A percentile compares a stretch with the other conserved stretches of the same genome.
These are phyloP conservation scores for Salix viminalis DNA, from an alignment of 345 rosid species.

Conservation along the genomic window DNA sequence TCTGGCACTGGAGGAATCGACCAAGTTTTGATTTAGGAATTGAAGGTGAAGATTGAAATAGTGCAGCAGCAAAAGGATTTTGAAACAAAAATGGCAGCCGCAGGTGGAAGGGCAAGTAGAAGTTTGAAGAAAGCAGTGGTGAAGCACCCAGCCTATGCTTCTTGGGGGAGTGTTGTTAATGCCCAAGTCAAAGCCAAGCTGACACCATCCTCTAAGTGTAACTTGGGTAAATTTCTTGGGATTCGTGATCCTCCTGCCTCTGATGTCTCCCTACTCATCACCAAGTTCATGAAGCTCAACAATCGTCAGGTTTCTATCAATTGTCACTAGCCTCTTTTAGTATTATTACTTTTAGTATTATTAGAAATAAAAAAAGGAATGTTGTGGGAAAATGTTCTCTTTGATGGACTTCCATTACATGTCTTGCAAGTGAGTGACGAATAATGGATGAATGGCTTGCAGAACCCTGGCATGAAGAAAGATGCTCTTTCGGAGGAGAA, in stretches of 20 bases:
- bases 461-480: constrained; percentile 40
- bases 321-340: not conserved
- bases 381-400: not conserved
- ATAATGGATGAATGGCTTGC: not conserved
- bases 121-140: not conserved
- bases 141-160: constrained; percentile 9
- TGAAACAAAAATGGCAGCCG: not conserved
- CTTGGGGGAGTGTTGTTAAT: constrained; percentile 21
- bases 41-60: not conserved
- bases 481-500: constrained; percentile 30
- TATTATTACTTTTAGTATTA: not conserved
- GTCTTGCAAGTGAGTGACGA: not conserved
- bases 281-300: constrained; percentile 51
- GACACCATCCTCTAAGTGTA: constrained; percentile 27
- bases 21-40: not conserved
- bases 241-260: constrained; percentile 32
- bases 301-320: constrained; percentile 30
- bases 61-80: not conserved
- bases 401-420: not conserved
- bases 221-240: constrained; percentile 41
- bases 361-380: too few relatives aligned
- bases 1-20: not conserved
- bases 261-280: constrained; percentile 34
- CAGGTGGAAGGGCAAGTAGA: not conserved
- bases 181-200: constrained; percentile 11